Evolutionary conservation across 2,329 filamentous ascomycete genomes (phyloP).

Genomic region (Fusarium pseudonygamai): DNA sequence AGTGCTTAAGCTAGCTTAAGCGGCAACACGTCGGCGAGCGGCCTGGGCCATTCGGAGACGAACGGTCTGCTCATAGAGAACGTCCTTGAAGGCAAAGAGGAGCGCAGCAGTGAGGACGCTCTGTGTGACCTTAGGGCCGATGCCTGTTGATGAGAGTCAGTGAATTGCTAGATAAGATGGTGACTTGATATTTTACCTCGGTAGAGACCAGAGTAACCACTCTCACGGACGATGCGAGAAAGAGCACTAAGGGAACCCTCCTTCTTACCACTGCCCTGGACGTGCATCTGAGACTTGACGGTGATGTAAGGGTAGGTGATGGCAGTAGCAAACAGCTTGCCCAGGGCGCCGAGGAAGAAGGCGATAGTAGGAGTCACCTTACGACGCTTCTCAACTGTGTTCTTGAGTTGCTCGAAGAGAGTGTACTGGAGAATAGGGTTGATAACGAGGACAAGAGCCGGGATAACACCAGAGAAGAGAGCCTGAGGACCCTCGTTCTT

Average conservation of each 20-base stretch:
- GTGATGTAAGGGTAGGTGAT: conserved; percentile 99
- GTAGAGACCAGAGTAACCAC: conserved; percentile 92
- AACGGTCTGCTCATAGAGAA: conserved; percentile 85
- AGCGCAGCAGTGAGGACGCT: conserved; percentile 96
- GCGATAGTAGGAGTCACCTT: conserved; percentile 86
- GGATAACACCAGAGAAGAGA: conserved; percentile 91
- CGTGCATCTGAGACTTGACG: conserved; percentile 97
- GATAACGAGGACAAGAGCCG: conserved; percentile 92
- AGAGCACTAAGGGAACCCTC: conserved; percentile 84
- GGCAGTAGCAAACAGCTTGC: conserved; percentile 92
- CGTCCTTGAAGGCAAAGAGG: conserved; percentile 98
- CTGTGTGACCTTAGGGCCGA: conserved; percentile 95
- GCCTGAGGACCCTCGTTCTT: conserved; percentile 84
- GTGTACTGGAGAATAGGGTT: conserved; percentile 99
- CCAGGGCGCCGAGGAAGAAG: conserved; percentile 90
- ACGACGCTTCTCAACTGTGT: conserved; percentile 76
- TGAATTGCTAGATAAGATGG: background rate
- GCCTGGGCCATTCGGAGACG: conserved; percentile 64
- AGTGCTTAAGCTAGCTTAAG: conserved; percentile 38
- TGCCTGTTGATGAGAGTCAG: conserved; percentile 65
- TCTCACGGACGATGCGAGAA: conserved; percentile 81
- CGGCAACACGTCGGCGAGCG: conserved; percentile 51
- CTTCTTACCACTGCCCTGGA: conserved; percentile 80
- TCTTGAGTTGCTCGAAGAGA: conserved; percentile 98
- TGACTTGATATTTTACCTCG: conserved; percentile 71